Evolutionary conservation across 495 filamentous ascomycete genomes (phyloP), one percentile per base, ranked within the genome.

Genomic region (Tuber calosporum): DNA sequence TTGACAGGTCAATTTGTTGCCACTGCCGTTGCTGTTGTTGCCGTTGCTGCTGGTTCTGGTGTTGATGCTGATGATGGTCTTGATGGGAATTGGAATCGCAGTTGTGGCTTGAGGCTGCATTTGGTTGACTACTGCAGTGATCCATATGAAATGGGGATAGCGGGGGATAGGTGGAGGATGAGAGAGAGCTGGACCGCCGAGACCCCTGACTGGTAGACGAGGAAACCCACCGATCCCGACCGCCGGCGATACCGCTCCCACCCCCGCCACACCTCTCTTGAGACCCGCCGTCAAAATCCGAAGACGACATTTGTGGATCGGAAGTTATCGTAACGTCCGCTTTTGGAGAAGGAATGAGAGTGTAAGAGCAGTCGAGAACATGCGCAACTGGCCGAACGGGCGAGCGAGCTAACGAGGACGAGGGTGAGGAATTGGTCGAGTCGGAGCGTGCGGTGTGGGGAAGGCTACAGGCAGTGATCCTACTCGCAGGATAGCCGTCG

Each of bases 1-100:
- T 78, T 78, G 76, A 78, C 76, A 78, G 76, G 74, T 78, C 76
- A 78, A 78, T 48, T 77, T 78, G 76, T 38, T 77, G 74, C 66
- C 68, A 62, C 68, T 73, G 71, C 6, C 73, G 70, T 73, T 77
- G 76, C 34, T 77, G 74, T 42, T 70, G 73, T 53, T 75, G 70
- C 9, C 71, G 69, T 15, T 39, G 68, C 67, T 69, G 74, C 43
- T 39, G 43, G 26, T 41, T 53, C 34, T 74, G 58, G 66, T 67
- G 66, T 69, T 66, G 68, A 42, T 70, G 71, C 37, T 72, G 72
- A 66, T 48, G 62, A 68, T 58, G 26, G 69, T 76, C 74, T 69
- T 72, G 75, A 76, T 77, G 70, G 69, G 75, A 78, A 75, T 78
- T 77, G 40, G 70, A 74, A 78, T 77, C 70, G 70, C 70, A 78